Conservation (phyloP, 305 asterid species). For the Fraxinus platypoda region DNA sequence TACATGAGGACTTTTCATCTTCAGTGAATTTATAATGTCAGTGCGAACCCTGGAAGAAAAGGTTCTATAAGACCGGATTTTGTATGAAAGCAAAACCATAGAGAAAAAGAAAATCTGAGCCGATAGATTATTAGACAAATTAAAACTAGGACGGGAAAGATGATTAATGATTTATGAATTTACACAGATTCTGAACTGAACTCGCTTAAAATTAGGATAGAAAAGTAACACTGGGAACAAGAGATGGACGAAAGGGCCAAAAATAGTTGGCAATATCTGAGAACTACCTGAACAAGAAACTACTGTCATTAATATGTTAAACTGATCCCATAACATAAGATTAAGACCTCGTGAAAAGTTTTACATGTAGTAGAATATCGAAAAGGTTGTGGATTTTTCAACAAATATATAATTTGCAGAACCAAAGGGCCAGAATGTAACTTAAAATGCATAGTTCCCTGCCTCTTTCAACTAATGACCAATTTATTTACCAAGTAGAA, state of each 20-base stretch:
- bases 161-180: not conserved
- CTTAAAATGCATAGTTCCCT: constrained; percentile 1
- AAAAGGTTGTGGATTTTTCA: not conserved
- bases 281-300: not conserved
- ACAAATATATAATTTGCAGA: not conserved
- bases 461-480: not conserved
- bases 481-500: not conserved
- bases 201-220: not conserved
- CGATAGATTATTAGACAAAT: constrained; percentile 4
- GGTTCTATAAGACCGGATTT: constrained; percentile 20
- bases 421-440: not conserved
- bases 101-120: constrained; percentile 9
- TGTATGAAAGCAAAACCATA: constrained; percentile 2
- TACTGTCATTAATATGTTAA: constrained; percentile 3
- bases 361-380: not conserved
- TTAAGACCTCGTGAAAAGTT: not conserved
- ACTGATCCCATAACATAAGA: not conserved
- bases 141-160: not conserved
- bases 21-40: constrained; percentile 69
- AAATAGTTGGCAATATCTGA: not conserved
- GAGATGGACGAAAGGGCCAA: constrained; percentile 8
- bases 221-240: constrained; percentile 3
- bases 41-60: constrained; percentile 62
- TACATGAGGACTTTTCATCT: constrained; percentile 65
- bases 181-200: not conserved